Evolutionary conservation across 2,329 filamentous ascomycete species (phyloP).

Genomic region (Parafenestella ontariensis): DNA sequence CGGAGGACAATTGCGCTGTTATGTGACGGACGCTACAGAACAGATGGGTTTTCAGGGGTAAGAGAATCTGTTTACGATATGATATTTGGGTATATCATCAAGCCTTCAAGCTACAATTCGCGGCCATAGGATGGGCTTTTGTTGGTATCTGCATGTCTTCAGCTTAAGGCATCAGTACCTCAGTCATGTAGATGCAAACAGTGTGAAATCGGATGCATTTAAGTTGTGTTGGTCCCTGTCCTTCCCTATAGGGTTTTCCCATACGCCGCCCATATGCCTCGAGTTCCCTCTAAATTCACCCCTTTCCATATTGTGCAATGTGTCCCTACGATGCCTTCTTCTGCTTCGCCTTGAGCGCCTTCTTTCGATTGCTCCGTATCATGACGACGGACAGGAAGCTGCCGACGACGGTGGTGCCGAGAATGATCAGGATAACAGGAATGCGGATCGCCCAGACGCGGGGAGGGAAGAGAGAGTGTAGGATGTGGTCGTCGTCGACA

Average conservation of each 20-base stretch:
- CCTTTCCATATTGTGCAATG: neutral
- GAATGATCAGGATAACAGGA: conserved; percentile 91
- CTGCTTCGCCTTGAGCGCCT: conserved; percentile 90
- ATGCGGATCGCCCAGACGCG: conserved; percentile 99
- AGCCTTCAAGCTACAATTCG: too few species aligned
- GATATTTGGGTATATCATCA: too few species aligned
- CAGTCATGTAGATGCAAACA: too few species aligned
- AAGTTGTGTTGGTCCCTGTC: neutral
- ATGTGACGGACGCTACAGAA: conserved; percentile 22
- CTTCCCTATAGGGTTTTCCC: neutral
- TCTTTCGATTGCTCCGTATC: conserved; percentile 98
- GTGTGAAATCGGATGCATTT: too few species aligned
- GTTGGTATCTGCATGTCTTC: too few species aligned
- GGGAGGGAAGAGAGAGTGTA: conserved; percentile 94
- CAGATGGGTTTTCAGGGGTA: too few species aligned
- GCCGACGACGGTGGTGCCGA: conserved; percentile 91
- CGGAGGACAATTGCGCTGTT: conserved; percentile 40
- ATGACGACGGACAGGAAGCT: conserved; percentile 97
- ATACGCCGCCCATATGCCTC: conserved; percentile 15
- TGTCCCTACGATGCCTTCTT: conserved; percentile 72
- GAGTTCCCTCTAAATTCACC: conserved; percentile 7
- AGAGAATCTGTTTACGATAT: too few species aligned
- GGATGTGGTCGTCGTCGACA: conserved; percentile 90
- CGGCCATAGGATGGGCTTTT: too few species aligned
- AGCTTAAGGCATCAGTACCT: too few species aligned